Conservation (phyloP, 225 moss, liverwort and hornwort species). For the Straminergon stramineum region DNA sequence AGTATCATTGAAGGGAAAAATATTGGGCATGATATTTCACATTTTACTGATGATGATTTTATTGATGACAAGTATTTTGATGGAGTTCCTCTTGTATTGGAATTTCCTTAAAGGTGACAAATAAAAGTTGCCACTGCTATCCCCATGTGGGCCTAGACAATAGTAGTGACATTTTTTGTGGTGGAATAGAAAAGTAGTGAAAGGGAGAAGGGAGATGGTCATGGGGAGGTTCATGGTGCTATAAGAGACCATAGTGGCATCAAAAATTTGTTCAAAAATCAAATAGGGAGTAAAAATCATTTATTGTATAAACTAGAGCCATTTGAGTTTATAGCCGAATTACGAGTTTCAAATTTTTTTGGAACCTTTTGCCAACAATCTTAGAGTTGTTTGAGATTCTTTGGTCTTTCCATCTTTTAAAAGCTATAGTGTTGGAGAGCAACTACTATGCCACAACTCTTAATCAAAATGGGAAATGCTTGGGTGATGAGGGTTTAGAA, state of each 20-base stretch:
- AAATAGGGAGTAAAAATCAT: not conserved
- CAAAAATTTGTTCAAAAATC: fast-evolving
- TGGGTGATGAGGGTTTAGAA: no score
- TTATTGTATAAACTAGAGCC: not conserved
- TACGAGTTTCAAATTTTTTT: fast-evolving
- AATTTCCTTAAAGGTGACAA: not conserved
- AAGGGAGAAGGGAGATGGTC: no score
- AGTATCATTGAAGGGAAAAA: not conserved
- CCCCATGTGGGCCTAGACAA: fast-evolving
- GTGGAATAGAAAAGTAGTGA: not conserved
- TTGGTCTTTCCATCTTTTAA: no score
- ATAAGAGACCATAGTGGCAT: not conserved
- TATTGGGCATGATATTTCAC: fast-evolving
- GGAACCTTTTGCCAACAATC: not conserved
- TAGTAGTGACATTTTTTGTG: no score
- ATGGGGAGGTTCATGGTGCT: not conserved
- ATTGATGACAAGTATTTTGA: not conserved
- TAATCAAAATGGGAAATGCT: no score
- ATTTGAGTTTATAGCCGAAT: fast-evolving
- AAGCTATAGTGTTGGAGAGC: no score
- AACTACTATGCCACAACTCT: no score
- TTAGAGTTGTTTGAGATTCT: not conserved
- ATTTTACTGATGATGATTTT: not conserved
- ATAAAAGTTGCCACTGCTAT: not conserved
- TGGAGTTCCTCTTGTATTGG: fast-evolving